phyloP scores from a whole-genome alignment of 2,329 filamentous ascomycete genomes.

The Diaporthe citriasiana region DNA sequence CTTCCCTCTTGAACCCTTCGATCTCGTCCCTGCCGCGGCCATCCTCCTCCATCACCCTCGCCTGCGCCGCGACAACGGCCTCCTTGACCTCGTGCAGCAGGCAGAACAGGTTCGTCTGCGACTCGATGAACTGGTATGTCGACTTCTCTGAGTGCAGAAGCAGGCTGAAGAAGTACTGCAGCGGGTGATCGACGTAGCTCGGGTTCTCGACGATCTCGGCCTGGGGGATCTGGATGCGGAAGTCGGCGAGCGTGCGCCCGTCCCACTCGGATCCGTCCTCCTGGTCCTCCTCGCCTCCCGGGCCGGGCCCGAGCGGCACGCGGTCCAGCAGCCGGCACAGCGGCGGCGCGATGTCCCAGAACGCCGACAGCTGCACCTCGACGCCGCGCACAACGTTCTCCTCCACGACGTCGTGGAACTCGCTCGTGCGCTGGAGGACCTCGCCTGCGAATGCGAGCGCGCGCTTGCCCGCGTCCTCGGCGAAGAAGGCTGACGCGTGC shows the following conservation, averaged over 20 bases:
- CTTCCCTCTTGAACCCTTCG: slow-evolving; percentile 71
- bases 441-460: slow-evolving; percentile 79
- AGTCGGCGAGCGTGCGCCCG: slow-evolving; percentile 58
- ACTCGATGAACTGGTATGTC: slow-evolving; percentile 97
- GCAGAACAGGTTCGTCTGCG: slow-evolving; percentile 90
- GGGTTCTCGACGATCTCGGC: slow-evolving; percentile 90
- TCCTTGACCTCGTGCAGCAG: slow-evolving; percentile 92
- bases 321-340: slow-evolving; percentile 84
- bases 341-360: slow-evolving; percentile 96
- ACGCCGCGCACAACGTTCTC: slow-evolving; percentile 89
- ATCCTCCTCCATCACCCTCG: slow-evolving; percentile 77
- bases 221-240: slow-evolving; percentile 82
- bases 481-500: slow-evolving; percentile 86
- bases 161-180: slow-evolving; percentile 91
- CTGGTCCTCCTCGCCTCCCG: background rate
- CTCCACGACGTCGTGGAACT: slow-evolving; percentile 85
- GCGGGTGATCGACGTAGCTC: slow-evolving; percentile 81
- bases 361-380: slow-evolving; percentile 91
- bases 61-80: slow-evolving; percentile 78
- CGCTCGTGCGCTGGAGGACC: slow-evolving; percentile 78
- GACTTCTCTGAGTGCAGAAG: slow-evolving; percentile 91
- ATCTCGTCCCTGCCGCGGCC: slow-evolving; percentile 61
- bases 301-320: slow-evolving; percentile 69
- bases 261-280: background rate
- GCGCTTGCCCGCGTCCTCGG: slow-evolving; percentile 80